Evolutionary conservation across 1,284 basidiomycete species (phyloP).

Genomic region (Xanthoconium separans): DNA sequence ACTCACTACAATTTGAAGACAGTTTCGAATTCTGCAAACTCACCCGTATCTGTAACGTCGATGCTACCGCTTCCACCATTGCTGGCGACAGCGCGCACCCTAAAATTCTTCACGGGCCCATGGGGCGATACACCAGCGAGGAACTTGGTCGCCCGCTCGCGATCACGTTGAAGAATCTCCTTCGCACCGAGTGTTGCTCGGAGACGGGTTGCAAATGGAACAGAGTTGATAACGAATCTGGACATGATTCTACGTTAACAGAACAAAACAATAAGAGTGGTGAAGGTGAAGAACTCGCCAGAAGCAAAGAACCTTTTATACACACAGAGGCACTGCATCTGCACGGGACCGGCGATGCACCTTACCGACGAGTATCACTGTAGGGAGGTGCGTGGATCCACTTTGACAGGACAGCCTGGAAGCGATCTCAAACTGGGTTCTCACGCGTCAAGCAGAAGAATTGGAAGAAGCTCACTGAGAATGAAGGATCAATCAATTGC

Average conservation of each 20-base stretch:
- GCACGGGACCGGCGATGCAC: too few species aligned
- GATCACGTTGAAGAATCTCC: conserved; percentile 52
- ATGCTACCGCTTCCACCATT: conserved; percentile 34
- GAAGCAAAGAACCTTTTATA: conserved; percentile 23
- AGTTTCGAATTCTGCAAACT: conserved; percentile 6
- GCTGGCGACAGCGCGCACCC: conserved; percentile 1
- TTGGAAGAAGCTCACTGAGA: neutral
- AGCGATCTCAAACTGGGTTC: neutral
- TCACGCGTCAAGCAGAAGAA: neutral
- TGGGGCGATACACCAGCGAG: conserved; percentile 49
- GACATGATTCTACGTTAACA: conserved; percentile 14
- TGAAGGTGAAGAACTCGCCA: neutral
- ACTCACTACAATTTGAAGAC: conserved; percentile 11
- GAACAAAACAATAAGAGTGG: neutral
- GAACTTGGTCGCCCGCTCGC: conserved; percentile 52
- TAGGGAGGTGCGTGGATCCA: neutral
- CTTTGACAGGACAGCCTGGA: conserved; percentile 2
- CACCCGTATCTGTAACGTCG: conserved; percentile 54
- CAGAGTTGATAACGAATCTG: conserved; percentile 32
- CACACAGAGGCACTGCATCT: neutral
- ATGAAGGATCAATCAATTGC: neutral
- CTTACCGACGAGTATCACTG: too few species aligned
- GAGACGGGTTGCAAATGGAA: conserved; percentile 48
- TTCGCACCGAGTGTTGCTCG: conserved; percentile 36
- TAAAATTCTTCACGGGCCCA: conserved; percentile 37